phyloP scores from a whole-genome alignment of 2,329 filamentous ascomycete species.

The Fusarium guadeloupense region DNA sequence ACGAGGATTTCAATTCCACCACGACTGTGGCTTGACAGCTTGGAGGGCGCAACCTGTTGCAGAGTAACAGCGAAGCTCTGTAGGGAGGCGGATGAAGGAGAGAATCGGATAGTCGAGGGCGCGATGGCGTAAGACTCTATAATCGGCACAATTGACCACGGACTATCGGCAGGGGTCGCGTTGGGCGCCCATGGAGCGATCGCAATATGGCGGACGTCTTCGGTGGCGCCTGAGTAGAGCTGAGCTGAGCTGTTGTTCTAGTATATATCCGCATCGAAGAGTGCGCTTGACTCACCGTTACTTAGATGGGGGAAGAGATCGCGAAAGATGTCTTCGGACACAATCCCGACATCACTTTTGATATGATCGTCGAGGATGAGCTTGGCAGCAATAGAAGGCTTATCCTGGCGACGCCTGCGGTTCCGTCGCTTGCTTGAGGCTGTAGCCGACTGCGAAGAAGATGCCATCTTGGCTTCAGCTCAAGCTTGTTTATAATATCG shows the following conservation, averaged over 20 bases:
- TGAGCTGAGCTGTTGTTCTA: slow-evolving; percentile 10
- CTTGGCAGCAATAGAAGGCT: slow-evolving; percentile 79
- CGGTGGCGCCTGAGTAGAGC: slow-evolving; percentile 33
- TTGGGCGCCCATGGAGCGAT: slow-evolving; percentile 77
- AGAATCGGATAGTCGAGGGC: slow-evolving; percentile 82
- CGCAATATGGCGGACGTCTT: slow-evolving; percentile 69
- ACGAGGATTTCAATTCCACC: slow-evolving; percentile 85
- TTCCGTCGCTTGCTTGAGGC: slow-evolving; percentile 52
- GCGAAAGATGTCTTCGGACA: slow-evolving; percentile 86
- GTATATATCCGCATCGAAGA: not conserved
- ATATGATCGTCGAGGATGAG: slow-evolving; percentile 86
- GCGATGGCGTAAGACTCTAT: slow-evolving; percentile 70
- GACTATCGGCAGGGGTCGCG: slow-evolving; percentile 65
- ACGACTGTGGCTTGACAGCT: slow-evolving; percentile 75
- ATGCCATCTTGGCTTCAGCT: slow-evolving; percentile 42
- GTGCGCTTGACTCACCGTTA: slow-evolving; percentile 55
- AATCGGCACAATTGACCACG: slow-evolving; percentile 89
- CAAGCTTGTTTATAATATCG: not conserved
- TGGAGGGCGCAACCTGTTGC: slow-evolving; percentile 78
- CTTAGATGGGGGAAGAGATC: slow-evolving; percentile 77
- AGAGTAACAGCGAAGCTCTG: slow-evolving; percentile 81
- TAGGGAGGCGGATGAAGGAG: slow-evolving; percentile 74
- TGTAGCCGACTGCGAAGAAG: slow-evolving; percentile 41
- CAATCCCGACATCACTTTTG: slow-evolving; percentile 83
- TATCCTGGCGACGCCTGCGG: slow-evolving; percentile 70